phyloP scores from a whole-genome alignment of 2,329 filamentous ascomycete genomes.

The Monosporascus sp. region DNA sequence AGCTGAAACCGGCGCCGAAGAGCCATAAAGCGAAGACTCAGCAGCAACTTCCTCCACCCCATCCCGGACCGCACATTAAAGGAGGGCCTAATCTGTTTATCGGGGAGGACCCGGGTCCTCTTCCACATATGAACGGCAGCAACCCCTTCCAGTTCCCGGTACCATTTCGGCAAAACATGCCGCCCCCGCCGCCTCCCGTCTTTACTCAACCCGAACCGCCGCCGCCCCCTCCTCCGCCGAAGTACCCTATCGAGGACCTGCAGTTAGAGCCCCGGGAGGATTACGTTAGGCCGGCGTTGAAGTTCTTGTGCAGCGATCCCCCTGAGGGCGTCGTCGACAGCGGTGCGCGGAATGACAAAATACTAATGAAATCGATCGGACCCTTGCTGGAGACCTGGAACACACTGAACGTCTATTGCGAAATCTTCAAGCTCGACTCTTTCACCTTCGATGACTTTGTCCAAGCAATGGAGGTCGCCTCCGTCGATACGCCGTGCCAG shows the following conservation, averaged over 20 bases:
- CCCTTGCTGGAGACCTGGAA: slow-evolving; percentile 89
- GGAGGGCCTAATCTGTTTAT: slow-evolving; percentile 32
- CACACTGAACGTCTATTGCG: slow-evolving; percentile 95
- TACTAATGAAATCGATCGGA: slow-evolving; percentile 82
- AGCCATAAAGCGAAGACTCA: slow-evolving; percentile 59
- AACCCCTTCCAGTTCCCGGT: slow-evolving; percentile 44
- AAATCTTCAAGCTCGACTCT: slow-evolving; percentile 88
- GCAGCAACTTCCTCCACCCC: slow-evolving; percentile 31
- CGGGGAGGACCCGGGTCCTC: slow-evolving; percentile 32
- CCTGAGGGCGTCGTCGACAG: slow-evolving; percentile 44
- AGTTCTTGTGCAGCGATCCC: slow-evolving; percentile 67
- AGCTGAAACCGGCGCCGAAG: slow-evolving; percentile 70
- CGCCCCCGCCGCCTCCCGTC: slow-evolving; percentile 40
- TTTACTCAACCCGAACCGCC: slow-evolving; percentile 44
- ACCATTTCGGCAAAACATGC: slow-evolving; percentile 38
- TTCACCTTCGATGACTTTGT: slow-evolving; percentile 98
- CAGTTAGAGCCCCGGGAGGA: slow-evolving; percentile 68
- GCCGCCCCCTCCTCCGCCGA: slow-evolving; percentile 69
- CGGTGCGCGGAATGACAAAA: slow-evolving; percentile 48
- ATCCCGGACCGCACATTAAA: slow-evolving; percentile 32
- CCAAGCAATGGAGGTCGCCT: slow-evolving; percentile 76
- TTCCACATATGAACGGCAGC: slow-evolving; percentile 36
- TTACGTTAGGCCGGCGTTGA: slow-evolving; percentile 65
- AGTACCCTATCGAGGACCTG: slow-evolving; percentile 94
- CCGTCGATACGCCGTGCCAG: slow-evolving; percentile 70